phyloP scores from a whole-genome alignment of 257 asterid species.

The Solanum chiquidenum region DNA sequence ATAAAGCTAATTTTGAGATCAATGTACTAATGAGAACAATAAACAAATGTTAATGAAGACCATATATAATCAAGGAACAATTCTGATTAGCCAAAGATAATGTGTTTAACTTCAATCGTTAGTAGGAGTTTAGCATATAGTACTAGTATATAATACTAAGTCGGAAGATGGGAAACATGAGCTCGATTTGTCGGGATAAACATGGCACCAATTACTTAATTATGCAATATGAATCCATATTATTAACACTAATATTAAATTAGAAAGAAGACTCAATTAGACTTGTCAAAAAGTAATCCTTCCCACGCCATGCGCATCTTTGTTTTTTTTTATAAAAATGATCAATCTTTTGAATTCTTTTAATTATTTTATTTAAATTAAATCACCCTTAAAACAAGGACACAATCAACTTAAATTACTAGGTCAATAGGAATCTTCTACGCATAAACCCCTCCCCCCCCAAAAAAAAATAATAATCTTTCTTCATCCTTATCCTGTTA shows the following conservation, averaged over 20 bases:
- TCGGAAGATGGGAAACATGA: slow-evolving; percentile 1
- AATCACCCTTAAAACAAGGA: background rate
- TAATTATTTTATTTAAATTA: background rate
- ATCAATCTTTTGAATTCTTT: background rate
- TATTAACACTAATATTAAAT: background rate
- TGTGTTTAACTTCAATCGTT: background rate
- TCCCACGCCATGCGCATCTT: background rate
- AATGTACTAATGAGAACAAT: background rate
- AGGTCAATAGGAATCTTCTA: background rate
- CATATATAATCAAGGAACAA: background rate
- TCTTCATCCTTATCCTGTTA: background rate
- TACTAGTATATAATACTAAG: background rate
- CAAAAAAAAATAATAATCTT: too few species aligned
- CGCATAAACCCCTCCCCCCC: background rate
- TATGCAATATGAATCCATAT: background rate
- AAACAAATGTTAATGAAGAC: background rate
- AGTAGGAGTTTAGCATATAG: background rate
- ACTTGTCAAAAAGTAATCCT: background rate
- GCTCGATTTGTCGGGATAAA: slow-evolving; percentile 1
- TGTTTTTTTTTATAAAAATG: background rate
- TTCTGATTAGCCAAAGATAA: background rate
- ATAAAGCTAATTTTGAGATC: background rate
- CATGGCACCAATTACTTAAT: background rate
- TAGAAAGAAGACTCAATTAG: background rate
- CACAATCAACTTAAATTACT: background rate